phyloP scores from a whole-genome alignment of 2,329 filamentous ascomycete species.

The Cytospora piceae region DNA sequence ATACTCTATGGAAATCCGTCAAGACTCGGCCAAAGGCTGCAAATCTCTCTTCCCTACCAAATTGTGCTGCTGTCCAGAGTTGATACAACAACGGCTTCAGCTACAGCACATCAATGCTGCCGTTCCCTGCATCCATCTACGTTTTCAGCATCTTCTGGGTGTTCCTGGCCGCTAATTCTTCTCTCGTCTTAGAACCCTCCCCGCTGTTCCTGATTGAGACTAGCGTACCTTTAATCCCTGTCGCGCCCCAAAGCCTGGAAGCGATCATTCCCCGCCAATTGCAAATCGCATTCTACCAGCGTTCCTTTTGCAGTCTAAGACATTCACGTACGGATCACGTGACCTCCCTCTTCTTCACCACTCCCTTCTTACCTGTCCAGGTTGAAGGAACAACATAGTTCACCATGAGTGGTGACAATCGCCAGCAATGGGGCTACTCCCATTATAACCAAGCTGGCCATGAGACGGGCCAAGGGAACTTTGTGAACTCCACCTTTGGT shows the following conservation, averaged over 20 bases:
- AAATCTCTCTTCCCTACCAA: conserved; percentile 11
- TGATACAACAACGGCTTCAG: conserved; percentile 4
- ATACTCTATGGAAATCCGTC: neutral
- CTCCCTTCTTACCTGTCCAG: neutral
- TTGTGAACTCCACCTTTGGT: conserved; percentile 24
- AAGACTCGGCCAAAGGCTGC: conserved; percentile 3
- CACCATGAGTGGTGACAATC: conserved; percentile 28
- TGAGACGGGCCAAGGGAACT: conserved; percentile 24
- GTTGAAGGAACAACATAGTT: neutral
- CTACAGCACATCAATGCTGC: neutral
- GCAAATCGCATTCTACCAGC: conserved; percentile 12
- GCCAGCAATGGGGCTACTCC: conserved; percentile 30
- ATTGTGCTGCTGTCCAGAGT: conserved; percentile 11
- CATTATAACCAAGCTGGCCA: conserved; percentile 25
- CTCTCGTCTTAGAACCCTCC: conserved; percentile 17
- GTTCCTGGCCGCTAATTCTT: conserved; percentile 25
- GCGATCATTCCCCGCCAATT: neutral
- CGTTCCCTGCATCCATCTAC: neutral
- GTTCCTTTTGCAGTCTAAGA: conserved; percentile 4
- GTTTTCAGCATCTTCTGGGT: conserved; percentile 21
- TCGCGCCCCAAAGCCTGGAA: neutral
- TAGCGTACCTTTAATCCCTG: conserved; percentile 18
- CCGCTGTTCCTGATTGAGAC: conserved; percentile 5
- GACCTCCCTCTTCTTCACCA: conserved; percentile 8
- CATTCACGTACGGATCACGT: conserved; percentile 2